These are phyloP conservation scores for Lepidium sativum DNA, from an alignment of 345 rosid genomes.

Conservation along the genomic window DNA sequence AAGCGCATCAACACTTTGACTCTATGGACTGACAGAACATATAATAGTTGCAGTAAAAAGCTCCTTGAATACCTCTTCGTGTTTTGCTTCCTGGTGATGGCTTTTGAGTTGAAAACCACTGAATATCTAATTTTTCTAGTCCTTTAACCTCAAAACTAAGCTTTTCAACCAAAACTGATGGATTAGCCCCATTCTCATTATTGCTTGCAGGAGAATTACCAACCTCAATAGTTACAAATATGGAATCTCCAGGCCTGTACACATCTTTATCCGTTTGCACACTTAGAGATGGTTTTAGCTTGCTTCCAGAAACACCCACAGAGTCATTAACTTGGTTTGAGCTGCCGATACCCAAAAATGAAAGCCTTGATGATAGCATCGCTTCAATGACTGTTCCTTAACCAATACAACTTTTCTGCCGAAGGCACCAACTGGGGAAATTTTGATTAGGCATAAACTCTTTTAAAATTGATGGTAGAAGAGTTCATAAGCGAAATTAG, in stretches of 20 bases:
- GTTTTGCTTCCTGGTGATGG: constrained; percentile 51
- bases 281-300: constrained; percentile 39
- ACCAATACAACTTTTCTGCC: constrained; percentile 1
- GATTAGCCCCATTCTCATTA: constrained; percentile 10
- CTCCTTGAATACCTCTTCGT: constrained; percentile 46
- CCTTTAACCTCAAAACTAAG: constrained; percentile 86
- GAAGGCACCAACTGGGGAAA: neutral
- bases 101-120: constrained; percentile 76
- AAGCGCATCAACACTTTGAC: neutral
- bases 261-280: constrained; percentile 65
- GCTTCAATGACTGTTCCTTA: constrained; percentile 3
- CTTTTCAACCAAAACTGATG: constrained; percentile 55
- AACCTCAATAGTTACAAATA: constrained; percentile 61
- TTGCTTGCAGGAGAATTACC: constrained; percentile 28
- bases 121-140: constrained; percentile 69
- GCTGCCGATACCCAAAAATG: constrained; percentile 28
- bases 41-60: constrained; percentile 2
- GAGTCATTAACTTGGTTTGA: constrained; percentile 25
- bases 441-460: constrained; percentile 5
- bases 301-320: constrained; percentile 21
- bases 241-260: constrained; percentile 79
- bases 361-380: constrained; percentile 32
- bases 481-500: neutral
- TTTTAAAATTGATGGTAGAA: constrained; percentile 2
- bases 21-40: neutral